These are phyloP conservation scores for Blastocrithidia nonstop DNA, from an alignment of 208 protist species.

Conservation along the genomic window DNA sequence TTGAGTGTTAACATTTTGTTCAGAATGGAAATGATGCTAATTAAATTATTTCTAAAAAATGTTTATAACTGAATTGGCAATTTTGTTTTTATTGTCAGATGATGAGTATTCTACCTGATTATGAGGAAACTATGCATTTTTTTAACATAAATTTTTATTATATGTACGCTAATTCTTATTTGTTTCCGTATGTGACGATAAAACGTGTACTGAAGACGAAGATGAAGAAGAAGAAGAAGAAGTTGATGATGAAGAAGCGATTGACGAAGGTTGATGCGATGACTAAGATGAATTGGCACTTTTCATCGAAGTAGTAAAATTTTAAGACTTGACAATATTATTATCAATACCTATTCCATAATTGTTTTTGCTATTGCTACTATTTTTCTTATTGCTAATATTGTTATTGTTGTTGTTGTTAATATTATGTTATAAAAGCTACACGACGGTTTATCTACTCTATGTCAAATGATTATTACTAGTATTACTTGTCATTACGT, in stretches of 20 bases:
- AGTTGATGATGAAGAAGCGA: conserved; percentile 22
- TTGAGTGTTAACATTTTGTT: no score
- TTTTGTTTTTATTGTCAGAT: no score
- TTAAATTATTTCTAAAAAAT: no score
- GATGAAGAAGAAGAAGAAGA: neutral
- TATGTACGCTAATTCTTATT: neutral
- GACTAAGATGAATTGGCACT: neutral
- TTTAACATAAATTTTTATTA: no score
- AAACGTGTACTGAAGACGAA: neutral
- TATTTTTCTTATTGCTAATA: neutral
- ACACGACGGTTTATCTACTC: neutral
- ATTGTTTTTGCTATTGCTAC: neutral
- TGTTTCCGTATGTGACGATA: neutral
- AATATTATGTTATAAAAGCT: neutral
- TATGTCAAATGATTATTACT: neutral
- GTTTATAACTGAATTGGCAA: no score
- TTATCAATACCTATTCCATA: neutral
- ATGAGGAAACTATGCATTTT: no score
- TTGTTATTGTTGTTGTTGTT: neutral
- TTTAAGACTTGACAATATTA: neutral
- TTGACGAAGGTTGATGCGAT: neutral
- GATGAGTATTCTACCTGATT: no score
- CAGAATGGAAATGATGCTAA: no score
- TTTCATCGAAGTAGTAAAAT: neutral
- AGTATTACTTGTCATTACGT: neutral